Percentiles rank a stretch among this genome's conserved stretches.
These are phyloP conservation scores for Candida glucosophila DNA, from an alignment of 1,139 yeast species.

Conservation along the genomic window DNA sequence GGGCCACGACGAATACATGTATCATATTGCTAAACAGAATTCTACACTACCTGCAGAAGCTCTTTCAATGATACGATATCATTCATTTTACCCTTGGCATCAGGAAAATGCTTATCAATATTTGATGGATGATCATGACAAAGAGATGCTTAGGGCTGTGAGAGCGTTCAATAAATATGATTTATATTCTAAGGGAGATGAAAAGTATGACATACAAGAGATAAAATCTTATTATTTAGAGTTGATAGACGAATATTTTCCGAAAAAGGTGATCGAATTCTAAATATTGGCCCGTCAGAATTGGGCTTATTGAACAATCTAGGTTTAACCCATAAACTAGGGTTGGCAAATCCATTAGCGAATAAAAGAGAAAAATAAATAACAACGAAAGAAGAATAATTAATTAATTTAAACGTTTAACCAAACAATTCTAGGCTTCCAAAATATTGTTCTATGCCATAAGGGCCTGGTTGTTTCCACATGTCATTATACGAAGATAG, in stretches of 20 bases:
- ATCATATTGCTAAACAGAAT: conserved; percentile 58
- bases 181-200: conserved; percentile 55
- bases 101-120: conserved; percentile 59
- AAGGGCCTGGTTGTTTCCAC: conserved; percentile 85
- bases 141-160: conserved; percentile 55
- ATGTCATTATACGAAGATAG: conserved; percentile 70
- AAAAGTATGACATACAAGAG: conserved; percentile 36
- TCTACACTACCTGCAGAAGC: conserved; percentile 59
- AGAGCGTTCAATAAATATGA: conserved; percentile 62
- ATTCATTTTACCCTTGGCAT: conserved; percentile 73
- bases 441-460: conserved; percentile 79
- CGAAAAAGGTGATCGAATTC: conserved; percentile 47
- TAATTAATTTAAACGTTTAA: too few relatives aligned
- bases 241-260: conserved; percentile 61
- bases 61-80: conserved; percentile 67
- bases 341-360: too few relatives aligned
- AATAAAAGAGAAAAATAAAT: too few relatives aligned
- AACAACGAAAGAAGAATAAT: too few relatives aligned
- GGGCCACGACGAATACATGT: conserved; percentile 80
- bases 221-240: conserved; percentile 52
- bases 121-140: conserved; percentile 58
- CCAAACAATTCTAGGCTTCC: conserved; percentile 50
- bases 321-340: too few relatives aligned
- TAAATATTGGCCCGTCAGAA: too few relatives aligned
- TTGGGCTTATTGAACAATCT: too few relatives aligned